Percentiles rank a stretch among this genome's conserved stretches.
Evolutionary conservation across 371 early-diverging fungal genomes (phyloP).

Genomic region (Lichtheimia ramosa): DNA sequence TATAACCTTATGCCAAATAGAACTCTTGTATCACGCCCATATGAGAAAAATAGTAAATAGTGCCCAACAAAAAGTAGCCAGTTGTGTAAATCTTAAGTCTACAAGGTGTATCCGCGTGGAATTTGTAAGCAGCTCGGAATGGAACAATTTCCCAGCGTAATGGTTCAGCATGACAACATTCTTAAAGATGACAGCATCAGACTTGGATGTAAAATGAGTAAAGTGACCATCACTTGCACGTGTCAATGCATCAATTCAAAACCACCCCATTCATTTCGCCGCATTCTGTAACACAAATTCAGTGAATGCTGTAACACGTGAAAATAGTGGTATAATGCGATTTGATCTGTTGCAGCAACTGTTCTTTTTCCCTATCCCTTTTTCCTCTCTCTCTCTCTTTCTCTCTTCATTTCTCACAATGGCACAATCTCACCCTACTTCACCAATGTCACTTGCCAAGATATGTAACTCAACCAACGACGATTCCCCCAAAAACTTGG

Average conservation of each 20-base stretch:
- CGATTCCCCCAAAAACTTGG: background rate
- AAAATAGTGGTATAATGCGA: background rate
- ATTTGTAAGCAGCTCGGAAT: too few relatives aligned
- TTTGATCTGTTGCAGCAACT: background rate
- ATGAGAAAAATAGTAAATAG: too few relatives aligned
- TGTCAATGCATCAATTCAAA: background rate
- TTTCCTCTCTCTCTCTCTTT: slow-evolving; percentile 11
- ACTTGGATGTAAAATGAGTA: too few relatives aligned
- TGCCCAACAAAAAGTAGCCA: too few relatives aligned
- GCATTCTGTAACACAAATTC: background rate
- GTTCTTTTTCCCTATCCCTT: slow-evolving; percentile 17
- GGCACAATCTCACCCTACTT: slow-evolving; percentile 5
- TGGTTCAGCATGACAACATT: too few relatives aligned
- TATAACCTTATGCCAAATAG: too few relatives aligned
- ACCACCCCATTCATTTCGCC: slow-evolving; percentile 2
- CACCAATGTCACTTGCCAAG: slow-evolving; percentile 40
- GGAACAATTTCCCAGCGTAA: too few relatives aligned
- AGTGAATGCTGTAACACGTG: slow-evolving; percentile 2
- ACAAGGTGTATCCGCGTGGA: too few relatives aligned
- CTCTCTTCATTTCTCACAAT: background rate
- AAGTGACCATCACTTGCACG: too few relatives aligned
- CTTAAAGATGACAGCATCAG: too few relatives aligned
- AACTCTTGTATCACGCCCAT: too few relatives aligned
- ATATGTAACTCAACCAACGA: slow-evolving; percentile 12
- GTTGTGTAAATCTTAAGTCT: too few relatives aligned